phyloP scores from a whole-genome alignment of 768 basidiomycete species.

The Mrakia gelida region DNA sequence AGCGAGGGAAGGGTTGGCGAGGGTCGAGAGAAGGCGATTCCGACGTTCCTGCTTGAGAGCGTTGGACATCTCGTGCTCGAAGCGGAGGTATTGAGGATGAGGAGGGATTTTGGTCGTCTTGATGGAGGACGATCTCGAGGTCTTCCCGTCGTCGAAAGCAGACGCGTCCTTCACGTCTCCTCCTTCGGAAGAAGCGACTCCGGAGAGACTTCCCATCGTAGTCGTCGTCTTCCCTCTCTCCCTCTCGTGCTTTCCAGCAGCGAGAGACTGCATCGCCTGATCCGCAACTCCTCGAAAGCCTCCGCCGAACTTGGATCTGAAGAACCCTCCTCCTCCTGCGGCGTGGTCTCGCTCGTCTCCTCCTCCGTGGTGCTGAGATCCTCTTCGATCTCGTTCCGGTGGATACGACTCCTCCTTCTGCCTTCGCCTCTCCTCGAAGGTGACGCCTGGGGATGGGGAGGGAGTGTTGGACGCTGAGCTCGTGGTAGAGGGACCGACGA shows the following conservation, averaged over 20 bases:
- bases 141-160: background rate
- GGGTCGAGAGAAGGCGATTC: background rate
- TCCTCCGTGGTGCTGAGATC: background rate
- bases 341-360: background rate
- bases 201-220: no score
- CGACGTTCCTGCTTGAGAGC: background rate
- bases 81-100: constrained; percentile 1
- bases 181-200: background rate
- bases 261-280: background rate
- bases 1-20: background rate
- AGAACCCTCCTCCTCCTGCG: background rate
- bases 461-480: background rate
- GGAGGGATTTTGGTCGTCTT: background rate
- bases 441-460: background rate
- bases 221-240: constrained; percentile 3
- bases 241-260: background rate
- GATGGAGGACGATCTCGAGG: background rate
- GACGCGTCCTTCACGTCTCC: background rate
- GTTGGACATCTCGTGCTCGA: background rate
- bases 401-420: background rate
- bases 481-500: background rate
- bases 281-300: background rate
- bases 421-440: background rate
- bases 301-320: background rate
- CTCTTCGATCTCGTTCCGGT: background rate